Conservation (phyloP, 2,329 filamentous ascomycete species). For the Neocucurbitaria cava region DNA sequence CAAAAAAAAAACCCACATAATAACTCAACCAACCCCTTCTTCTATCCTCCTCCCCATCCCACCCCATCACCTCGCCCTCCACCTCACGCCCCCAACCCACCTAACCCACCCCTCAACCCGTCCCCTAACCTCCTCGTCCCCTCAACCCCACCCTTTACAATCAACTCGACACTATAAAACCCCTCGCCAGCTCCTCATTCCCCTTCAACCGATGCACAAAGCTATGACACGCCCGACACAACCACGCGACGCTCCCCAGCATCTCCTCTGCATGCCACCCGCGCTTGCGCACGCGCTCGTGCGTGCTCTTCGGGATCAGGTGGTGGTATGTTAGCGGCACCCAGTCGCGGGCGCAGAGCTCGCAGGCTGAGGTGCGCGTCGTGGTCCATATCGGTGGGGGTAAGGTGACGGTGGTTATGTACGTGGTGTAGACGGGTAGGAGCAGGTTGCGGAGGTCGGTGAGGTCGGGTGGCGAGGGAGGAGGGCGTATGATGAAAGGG, state of each 20-base stretch:
- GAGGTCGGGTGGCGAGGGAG: constrained; percentile 53
- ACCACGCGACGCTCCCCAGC: constrained; percentile 82
- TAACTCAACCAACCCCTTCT: too few species aligned
- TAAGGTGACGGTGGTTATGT: constrained; percentile 64
- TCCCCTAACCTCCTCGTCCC: constrained; percentile 65
- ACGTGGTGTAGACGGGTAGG: constrained; percentile 67
- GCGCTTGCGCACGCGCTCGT: constrained; percentile 76
- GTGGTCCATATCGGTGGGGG: constrained; percentile 69
- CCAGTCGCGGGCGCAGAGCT: constrained; percentile 78
- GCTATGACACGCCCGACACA: constrained; percentile 83
- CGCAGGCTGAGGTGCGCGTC: constrained; percentile 67
- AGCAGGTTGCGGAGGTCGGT: constrained; percentile 62
- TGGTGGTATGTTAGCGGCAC: constrained; percentile 84
- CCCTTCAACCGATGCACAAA: constrained; percentile 78
- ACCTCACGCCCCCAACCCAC: constrained; percentile 77
- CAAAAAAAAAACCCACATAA: too few species aligned
- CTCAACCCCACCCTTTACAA: constrained; percentile 77
- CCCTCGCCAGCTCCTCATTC: constrained; percentile 79
- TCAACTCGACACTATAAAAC: constrained; percentile 74
- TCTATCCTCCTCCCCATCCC: too few species aligned
- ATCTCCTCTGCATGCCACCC: constrained; percentile 80
- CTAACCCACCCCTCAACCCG: constrained; percentile 74
- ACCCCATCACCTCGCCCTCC: constrained; percentile 66
- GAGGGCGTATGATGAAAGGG: constrained; percentile 71
- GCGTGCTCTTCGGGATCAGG: constrained; percentile 79